Percentiles rank a stretch among this genome's conserved stretches.
These are phyloP conservation scores for Candida arabinofermentans DNA, from an alignment of 805 yeast species.

Conservation along the genomic window DNA sequence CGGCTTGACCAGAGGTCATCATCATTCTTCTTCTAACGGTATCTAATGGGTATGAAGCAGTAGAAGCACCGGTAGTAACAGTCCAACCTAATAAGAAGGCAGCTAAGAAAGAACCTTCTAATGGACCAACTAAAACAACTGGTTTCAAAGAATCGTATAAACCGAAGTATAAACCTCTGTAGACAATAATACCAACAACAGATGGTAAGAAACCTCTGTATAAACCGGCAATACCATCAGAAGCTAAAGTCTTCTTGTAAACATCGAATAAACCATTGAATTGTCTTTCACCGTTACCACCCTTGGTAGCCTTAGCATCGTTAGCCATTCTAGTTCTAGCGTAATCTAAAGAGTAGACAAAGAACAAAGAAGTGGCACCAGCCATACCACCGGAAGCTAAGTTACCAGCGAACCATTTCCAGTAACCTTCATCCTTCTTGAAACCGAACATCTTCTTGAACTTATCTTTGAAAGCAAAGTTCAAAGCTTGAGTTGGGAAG, in stretches of 20 bases:
- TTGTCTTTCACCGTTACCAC: slow-evolving; percentile 85
- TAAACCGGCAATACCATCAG: slow-evolving; percentile 97
- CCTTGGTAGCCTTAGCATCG: slow-evolving; percentile 89
- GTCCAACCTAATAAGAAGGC: slow-evolving; percentile 96
- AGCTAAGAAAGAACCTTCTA: slow-evolving; percentile 92
- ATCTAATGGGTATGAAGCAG: slow-evolving; percentile 98
- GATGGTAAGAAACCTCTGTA: slow-evolving; percentile 99
- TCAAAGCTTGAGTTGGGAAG: slow-evolving; percentile 99
- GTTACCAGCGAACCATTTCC: slow-evolving; percentile 95
- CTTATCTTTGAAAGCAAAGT: slow-evolving; percentile 98
- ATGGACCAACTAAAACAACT: slow-evolving; percentile 86
- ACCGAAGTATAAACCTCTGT: slow-evolving; percentile 99
- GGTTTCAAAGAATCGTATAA: slow-evolving; percentile 96
- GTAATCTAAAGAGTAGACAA: slow-evolving; percentile 95
- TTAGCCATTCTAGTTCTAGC: slow-evolving; percentile 99
- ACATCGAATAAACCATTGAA: slow-evolving; percentile 97
- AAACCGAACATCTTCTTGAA: slow-evolving; percentile 94
- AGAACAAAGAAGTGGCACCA: slow-evolving; percentile 91
- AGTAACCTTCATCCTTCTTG: slow-evolving; percentile 93
- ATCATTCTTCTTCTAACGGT: slow-evolving; percentile 99
- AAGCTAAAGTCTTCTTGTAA: slow-evolving; percentile 89
- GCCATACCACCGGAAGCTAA: slow-evolving; percentile 98
- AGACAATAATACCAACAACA: slow-evolving; percentile 94
- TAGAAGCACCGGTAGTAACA: slow-evolving; percentile 97
- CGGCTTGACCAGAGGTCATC: slow-evolving; percentile 99